Evolutionary conservation across 805 yeast species (phyloP).

Genomic region (Lipomyces lipofer): DNA sequence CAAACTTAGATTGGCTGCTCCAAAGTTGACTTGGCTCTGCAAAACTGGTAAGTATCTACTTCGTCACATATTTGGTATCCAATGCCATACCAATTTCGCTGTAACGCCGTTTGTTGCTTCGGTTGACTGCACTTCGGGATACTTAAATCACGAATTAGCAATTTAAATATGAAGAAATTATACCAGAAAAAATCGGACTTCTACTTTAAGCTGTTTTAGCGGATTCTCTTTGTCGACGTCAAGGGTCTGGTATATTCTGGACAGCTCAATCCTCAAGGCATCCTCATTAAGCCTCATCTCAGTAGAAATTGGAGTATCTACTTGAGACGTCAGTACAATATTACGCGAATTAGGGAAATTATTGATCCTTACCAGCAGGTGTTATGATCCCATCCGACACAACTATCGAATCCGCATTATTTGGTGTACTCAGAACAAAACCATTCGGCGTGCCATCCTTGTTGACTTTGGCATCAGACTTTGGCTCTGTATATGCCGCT

Average conservation of each 20-base stretch:
- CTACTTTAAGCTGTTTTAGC: neutral
- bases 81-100: conserved; percentile 3
- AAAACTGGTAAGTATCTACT: no score
- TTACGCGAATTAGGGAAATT: no score
- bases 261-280: conserved; percentile 4
- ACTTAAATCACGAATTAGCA: neutral
- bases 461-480: conserved; percentile 16
- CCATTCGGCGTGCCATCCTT: conserved; percentile 23
- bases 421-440: neutral
- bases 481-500: neutral
- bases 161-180: neutral
- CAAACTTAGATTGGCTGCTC: conserved; percentile 74
- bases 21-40: conserved; percentile 43
- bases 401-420: neutral
- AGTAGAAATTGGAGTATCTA: conserved; percentile 23
- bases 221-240: conserved; percentile 13
- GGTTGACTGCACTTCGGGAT: neutral
- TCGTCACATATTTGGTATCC: no score
- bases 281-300: conserved; percentile 15
- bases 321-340: neutral
- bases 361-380: conserved; percentile 28
- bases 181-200: neutral
- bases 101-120: neutral
- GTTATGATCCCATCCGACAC: conserved; percentile 24
- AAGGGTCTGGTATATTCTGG: conserved; percentile 23